phyloP scores from a whole-genome alignment of 2,329 filamentous ascomycete genomes.

The Apiospora saccharicola region DNA sequence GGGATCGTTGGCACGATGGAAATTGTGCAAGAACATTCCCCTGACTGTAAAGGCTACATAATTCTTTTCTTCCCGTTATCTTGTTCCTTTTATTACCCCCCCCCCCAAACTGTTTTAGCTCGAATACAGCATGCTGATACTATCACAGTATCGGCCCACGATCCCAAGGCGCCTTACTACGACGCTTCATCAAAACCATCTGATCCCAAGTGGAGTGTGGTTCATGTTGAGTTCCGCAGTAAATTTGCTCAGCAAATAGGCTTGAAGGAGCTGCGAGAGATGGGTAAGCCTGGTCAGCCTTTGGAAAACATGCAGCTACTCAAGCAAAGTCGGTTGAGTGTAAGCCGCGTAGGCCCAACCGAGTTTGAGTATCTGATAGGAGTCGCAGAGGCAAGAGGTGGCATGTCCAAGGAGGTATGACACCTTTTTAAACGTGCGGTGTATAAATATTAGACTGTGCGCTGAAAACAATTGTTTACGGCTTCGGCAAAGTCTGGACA shows the following conservation, averaged over 20 bases:
- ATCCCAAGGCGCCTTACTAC: conserved; percentile 80
- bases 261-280: conserved; percentile 74
- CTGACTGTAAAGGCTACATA: conserved; percentile 69
- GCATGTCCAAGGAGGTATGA: conserved; percentile 31
- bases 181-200: conserved; percentile 76
- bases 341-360: conserved; percentile 68
- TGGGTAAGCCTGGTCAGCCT: conserved; percentile 61
- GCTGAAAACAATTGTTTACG: conserved; percentile 31
- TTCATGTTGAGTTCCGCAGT: conserved; percentile 85
- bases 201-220: conserved; percentile 84
- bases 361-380: conserved; percentile 72
- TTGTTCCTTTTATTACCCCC: neutral
- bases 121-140: conserved; percentile 32
- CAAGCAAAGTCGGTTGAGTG: conserved; percentile 82
- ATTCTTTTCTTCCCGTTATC: neutral
- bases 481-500: conserved; percentile 37
- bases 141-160: conserved; percentile 70
- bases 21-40: conserved; percentile 82
- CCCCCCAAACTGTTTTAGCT: neutral
- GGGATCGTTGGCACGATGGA: conserved; percentile 90
- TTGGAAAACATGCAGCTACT: conserved; percentile 83
- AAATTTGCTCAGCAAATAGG: conserved; percentile 79
- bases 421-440: neutral
- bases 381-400: conserved; percentile 52
- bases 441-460: conserved; percentile 11